A percentile compares a stretch with the other conserved stretches of the same genome.
Evolutionary conservation across 1,284 basidiomycete species (phyloP).

Genomic region (Rhodotorula sp.): DNA sequence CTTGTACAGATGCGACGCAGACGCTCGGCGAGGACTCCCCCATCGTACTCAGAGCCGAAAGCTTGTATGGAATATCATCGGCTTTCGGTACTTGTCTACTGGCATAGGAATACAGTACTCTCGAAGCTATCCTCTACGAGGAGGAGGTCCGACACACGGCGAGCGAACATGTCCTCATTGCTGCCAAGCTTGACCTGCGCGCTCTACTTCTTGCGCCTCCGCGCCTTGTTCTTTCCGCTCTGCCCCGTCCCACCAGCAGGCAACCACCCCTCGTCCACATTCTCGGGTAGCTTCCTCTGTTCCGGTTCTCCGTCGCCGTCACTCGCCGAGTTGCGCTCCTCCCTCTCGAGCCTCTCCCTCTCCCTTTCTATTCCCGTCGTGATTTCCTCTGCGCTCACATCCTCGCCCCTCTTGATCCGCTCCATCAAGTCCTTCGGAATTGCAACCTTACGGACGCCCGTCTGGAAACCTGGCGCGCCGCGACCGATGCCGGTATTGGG

Average conservation of each 20-base stretch:
- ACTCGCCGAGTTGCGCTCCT: background rate
- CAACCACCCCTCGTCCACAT: conserved; percentile 32
- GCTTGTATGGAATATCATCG: no score
- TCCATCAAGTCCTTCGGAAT: conserved; percentile 28
- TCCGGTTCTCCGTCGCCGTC: background rate
- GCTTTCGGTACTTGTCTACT: no score
- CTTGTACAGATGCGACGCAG: no score
- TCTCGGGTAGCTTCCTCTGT: conserved; percentile 18
- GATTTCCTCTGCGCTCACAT: conserved; percentile 38
- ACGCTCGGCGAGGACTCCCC: no score
- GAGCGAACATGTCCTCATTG: no score
- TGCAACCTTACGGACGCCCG: conserved; percentile 16
- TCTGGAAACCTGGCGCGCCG: conserved; percentile 34
- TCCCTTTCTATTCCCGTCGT: conserved; percentile 31
- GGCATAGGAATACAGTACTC: no score
- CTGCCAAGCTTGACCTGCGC: no score
- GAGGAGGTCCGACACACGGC: no score
- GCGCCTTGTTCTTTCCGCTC: conserved; percentile 7
- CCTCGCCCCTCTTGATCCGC: conserved; percentile 37
- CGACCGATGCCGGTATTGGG: conserved; percentile 31
- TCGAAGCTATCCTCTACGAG: no score
- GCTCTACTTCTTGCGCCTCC: conserved; percentile 19
- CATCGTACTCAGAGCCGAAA: no score
- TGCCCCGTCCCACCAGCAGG: background rate
- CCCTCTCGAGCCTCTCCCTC: conserved; percentile 8